Base-by-base conservation (phyloP, 176 grass and related monocot genomes). In the Rhynchospora tenuis region DNA sequence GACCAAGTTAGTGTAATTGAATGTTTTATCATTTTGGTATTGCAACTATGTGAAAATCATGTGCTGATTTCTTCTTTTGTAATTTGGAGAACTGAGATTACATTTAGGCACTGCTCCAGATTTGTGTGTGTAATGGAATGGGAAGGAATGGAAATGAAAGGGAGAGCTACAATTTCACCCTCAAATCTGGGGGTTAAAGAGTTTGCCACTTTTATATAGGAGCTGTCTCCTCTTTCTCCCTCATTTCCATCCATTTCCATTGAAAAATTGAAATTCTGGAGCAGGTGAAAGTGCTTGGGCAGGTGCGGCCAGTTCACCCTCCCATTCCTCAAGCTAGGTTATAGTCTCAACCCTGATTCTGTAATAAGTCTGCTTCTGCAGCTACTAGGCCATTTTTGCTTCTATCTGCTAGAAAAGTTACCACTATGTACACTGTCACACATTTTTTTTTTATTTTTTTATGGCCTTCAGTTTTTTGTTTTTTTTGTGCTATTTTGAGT, bases 381-480 rank as follows among this genome's bases (percentile, higher is more conserved):
- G 59, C 22, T 3, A 16, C 43, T 75, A 27, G 46, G 46, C 28
- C 7, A 75, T 27, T 1, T 52, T 52, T 75, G 47, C 47, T 54
- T 75, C 7, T 52, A 75, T 13, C 47, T 75, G 71, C 16, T 12
- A 5, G 47, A 16, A 73, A 48, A 13, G 45, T 50, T 47, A 50
- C 8, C 9, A 8, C n/a, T 43, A 48, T 44, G 24, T 24, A 50
- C 43, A 73, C n/a, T 50, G n/a, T 48, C n/a, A 42, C 44, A 45
- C 4, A 24, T 14, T 23, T 65, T 48, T 45, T 72, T 4, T 48
- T 2, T 0, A 50, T 73, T 22, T 48, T 50, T 24, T 19, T 50
- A 50, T 73, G 69, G 69, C 3, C n/a, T 73, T 48, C 47, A 76
- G 72, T 29, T 76, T 51, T 76, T 13, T 28, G 72, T 76, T 55